phyloP scores from a whole-genome alignment of 2,329 filamentous ascomycete species.

The Calonectria pteridis region DNA sequence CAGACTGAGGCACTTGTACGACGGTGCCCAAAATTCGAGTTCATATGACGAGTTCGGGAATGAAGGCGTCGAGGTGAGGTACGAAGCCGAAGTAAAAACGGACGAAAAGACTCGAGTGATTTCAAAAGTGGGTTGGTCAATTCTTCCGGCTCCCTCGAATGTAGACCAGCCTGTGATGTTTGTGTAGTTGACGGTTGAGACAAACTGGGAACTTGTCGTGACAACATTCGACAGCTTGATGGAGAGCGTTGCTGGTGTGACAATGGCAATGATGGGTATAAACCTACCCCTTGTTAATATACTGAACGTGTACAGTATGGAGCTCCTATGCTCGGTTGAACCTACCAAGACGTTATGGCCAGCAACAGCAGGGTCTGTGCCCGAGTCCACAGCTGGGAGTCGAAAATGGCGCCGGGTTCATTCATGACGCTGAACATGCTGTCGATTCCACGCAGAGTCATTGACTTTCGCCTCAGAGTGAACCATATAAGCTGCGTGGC shows the following conservation, averaged over 20 bases:
- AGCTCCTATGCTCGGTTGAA: not conserved
- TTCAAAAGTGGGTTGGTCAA: not conserved
- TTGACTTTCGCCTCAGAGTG: not conserved
- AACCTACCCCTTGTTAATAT: not conserved
- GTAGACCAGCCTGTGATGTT: not conserved
- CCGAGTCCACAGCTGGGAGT: not conserved
- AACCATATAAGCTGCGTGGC: not conserved
- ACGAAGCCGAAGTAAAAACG: not conserved
- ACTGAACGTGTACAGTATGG: not conserved
- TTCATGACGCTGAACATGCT: conserved; percentile 1
- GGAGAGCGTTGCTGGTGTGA: not conserved
- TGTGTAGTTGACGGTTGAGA: not conserved
- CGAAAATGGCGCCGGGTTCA: not conserved
- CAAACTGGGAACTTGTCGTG: not conserved
- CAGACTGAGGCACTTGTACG: not conserved
- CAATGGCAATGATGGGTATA: not conserved
- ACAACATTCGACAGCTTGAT: not conserved
- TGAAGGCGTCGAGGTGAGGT: not conserved
- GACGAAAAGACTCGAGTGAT: not conserved
- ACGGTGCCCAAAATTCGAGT: not conserved
- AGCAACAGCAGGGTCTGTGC: not conserved
- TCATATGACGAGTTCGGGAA: not conserved
- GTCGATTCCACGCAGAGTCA: not conserved
- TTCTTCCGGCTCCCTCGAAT: not conserved
- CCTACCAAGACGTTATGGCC: not conserved